A percentile compares a stretch with the other conserved stretches of the same genome.
Evolutionary conservation across 257 asterid genomes (phyloP).

Genomic region (Echites panduratus): DNA sequence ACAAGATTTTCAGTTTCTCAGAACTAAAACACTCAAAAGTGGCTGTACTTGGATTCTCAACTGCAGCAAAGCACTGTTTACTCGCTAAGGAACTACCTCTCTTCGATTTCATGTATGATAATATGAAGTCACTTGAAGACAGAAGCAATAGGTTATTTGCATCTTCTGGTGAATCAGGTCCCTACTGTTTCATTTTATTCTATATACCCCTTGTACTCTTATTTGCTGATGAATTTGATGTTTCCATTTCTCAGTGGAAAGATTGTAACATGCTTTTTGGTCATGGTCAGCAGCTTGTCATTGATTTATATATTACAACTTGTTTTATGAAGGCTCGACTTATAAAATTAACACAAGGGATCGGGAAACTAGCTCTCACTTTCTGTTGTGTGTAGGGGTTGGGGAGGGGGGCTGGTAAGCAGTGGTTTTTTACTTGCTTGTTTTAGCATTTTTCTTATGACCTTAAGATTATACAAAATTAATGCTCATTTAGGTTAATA

Average conservation of each 20-base stretch:
- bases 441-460: neutral
- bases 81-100: constrained; percentile 52
- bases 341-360: neutral
- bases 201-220: constrained; percentile 9
- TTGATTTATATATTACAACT: neutral
- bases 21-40: constrained; percentile 49
- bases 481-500: neutral
- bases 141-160: constrained; percentile 26
- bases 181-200: constrained; percentile 47
- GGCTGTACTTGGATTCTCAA: constrained; percentile 63
- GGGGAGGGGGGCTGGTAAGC: neutral
- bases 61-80: constrained; percentile 55
- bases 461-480: neutral
- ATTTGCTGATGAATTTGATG: constrained; percentile 13
- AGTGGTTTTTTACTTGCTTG: neutral
- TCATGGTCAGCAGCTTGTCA: neutral
- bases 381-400: neutral
- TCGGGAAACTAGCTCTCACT: too few relatives aligned
- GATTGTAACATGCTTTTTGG: neutral
- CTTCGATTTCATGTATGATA: constrained; percentile 76
- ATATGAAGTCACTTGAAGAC: constrained; percentile 59
- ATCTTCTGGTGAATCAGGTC: constrained; percentile 32
- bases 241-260: neutral
- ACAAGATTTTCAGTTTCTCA: constrained; percentile 58
- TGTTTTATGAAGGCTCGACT: neutral